phyloP scores from a whole-genome alignment of 768 basidiomycete species.

The Xerocomellus chrysenteron region DNA sequence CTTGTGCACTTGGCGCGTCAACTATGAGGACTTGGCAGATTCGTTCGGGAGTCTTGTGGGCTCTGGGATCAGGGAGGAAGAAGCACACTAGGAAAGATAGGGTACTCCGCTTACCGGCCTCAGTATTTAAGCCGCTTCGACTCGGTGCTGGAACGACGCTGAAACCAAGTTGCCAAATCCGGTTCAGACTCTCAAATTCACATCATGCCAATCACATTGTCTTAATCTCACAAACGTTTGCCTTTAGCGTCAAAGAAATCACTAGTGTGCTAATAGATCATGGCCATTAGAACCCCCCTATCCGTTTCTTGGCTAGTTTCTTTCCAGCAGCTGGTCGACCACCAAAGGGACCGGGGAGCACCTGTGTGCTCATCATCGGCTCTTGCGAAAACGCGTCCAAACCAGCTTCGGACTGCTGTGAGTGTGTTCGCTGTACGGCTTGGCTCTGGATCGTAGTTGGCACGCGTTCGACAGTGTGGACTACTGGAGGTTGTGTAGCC shows the following conservation, averaged over 20 bases:
- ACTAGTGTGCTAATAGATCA: neutral
- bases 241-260: neutral
- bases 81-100: conserved; percentile 18
- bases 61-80: conserved; percentile 18
- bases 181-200: neutral
- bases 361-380: conserved; percentile 61
- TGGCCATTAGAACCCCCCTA: conserved; percentile 66
- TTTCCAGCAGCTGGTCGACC: conserved; percentile 50
- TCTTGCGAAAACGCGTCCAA: conserved; percentile 39
- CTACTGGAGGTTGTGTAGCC: conserved; percentile 21
- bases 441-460: conserved; percentile 9
- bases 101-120: conserved; percentile 23
- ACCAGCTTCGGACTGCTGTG: conserved; percentile 14
- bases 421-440: conserved; percentile 14
- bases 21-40: conserved; percentile 15
- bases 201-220: neutral
- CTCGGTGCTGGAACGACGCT: conserved; percentile 2
- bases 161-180: conserved; percentile 25
- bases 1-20: conserved; percentile 66
- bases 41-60: conserved; percentile 13
- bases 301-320: conserved; percentile 60
- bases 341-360: conserved; percentile 69
- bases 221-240: conserved; percentile 2
- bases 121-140: conserved; percentile 1
- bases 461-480: conserved; percentile 1